Conservation (phyloP, 1,139 yeast species). For the Diutina mesorugosa region DNA sequence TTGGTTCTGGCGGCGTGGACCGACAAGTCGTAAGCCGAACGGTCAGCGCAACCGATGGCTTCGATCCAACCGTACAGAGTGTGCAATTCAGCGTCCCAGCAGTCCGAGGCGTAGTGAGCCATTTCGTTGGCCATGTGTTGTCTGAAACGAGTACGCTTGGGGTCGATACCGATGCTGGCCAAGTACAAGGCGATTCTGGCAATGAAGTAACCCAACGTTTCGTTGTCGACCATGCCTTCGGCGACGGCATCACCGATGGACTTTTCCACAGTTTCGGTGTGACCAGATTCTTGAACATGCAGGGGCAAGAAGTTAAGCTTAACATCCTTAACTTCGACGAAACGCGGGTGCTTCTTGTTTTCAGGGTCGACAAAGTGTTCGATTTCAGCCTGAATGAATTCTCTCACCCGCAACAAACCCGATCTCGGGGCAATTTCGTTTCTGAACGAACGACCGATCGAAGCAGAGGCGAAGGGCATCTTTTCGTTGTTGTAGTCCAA, state of each 20-base stretch:
- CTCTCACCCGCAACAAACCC: conserved; percentile 94
- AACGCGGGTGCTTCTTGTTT: conserved; percentile 72
- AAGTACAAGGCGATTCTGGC: conserved; percentile 86
- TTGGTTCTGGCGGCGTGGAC: conserved; percentile 94
- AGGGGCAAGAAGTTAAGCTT: conserved; percentile 73
- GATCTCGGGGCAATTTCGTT: conserved; percentile 98
- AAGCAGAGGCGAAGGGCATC: conserved; percentile 98
- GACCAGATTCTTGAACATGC: conserved; percentile 77
- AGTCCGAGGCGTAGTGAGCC: conserved; percentile 99
- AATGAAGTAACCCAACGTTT: conserved; percentile 92
- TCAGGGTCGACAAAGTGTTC: conserved; percentile 96
- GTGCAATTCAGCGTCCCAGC: conserved; percentile 98
- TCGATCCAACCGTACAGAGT: conserved; percentile 98
- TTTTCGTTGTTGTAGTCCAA: conserved; percentile 90
- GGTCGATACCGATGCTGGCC: conserved; percentile 81
- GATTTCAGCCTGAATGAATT: conserved; percentile 97
- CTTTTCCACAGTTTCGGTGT: conserved; percentile 48
- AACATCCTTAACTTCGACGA: conserved; percentile 61
- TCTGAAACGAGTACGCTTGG: conserved; percentile 79
- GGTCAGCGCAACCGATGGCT: conserved; percentile 99
- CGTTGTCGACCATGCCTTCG: conserved; percentile 83
- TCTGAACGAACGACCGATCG: conserved; percentile 97
- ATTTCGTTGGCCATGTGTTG: conserved; percentile 98
- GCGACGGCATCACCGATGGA: conserved; percentile 85
- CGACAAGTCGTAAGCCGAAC: conserved; percentile 94